Percentiles rank a stretch among this genome's conserved stretches.
phyloP scores from a whole-genome alignment of 306 rosid species.

The Canavalia gladiata region DNA sequence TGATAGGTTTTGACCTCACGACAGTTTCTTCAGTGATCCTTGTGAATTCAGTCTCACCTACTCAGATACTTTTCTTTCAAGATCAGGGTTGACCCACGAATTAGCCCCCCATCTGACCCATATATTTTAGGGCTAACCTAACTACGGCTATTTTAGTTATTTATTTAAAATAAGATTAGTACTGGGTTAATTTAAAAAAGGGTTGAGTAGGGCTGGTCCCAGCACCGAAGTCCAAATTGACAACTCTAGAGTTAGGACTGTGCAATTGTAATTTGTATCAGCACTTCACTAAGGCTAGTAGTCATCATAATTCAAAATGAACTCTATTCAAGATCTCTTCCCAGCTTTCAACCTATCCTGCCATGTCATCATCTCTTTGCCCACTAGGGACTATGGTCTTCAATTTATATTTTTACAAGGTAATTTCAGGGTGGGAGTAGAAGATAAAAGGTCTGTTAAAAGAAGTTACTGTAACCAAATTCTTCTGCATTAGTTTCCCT shows the following conservation, averaged over 20 bases:
- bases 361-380: neutral
- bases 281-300: slow-evolving; percentile 21
- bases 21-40: too few species aligned
- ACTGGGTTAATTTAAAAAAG: too few species aligned
- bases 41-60: too few species aligned
- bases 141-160: too few species aligned
- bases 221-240: too few species aligned
- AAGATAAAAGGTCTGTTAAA: neutral
- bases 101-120: too few species aligned
- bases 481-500: neutral
- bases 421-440: neutral
- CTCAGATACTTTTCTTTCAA: too few species aligned
- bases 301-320: slow-evolving; percentile 1
- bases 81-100: too few species aligned
- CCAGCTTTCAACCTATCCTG: neutral
- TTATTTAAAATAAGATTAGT: too few species aligned
- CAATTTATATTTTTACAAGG: slow-evolving; percentile 13
- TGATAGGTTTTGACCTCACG: too few species aligned
- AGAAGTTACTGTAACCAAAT: neutral
- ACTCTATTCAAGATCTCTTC: slow-evolving; percentile 5
- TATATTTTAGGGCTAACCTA: too few species aligned
- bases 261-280: neutral
- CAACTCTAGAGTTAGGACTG: neutral
- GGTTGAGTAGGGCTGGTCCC: too few species aligned
- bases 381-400: neutral